These are phyloP conservation scores for Hypoxylon sp. DNA, from an alignment of 2,329 filamentous ascomycete genomes.

Conservation along the genomic window DNA sequence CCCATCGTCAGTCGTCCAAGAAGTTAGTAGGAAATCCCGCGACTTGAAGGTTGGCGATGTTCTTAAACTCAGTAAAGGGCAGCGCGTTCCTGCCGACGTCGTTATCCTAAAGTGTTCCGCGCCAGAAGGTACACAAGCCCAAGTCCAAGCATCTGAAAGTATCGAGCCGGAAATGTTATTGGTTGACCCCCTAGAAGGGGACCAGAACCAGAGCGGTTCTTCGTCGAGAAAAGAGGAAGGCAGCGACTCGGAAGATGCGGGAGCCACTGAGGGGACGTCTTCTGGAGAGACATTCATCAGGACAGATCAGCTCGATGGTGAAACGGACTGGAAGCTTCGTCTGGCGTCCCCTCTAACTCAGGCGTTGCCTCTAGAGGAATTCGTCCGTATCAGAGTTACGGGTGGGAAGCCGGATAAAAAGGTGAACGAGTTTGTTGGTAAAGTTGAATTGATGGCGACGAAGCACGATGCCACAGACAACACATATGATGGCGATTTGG, in stretches of 20 bases:
- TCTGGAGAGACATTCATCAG: conserved; percentile 93
- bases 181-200: conserved; percentile 50
- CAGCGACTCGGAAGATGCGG: conserved; percentile 41
- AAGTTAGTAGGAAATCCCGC: conserved; percentile 81
- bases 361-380: conserved; percentile 74
- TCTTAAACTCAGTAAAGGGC: conserved; percentile 90
- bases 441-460: conserved; percentile 75
- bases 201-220: conserved; percentile 37
- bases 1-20: conserved; percentile 64
- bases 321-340: conserved; percentile 98
- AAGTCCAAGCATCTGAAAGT: conserved; percentile 45
- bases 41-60: conserved; percentile 95
- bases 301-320: conserved; percentile 95
- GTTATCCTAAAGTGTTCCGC: conserved; percentile 86
- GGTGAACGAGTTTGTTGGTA: conserved; percentile 95
- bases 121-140: conserved; percentile 56
- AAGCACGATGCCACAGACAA: conserved; percentile 53
- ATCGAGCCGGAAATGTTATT: conserved; percentile 52
- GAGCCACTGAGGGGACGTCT: conserved; percentile 51
- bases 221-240: conserved; percentile 50
- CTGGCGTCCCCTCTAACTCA: conserved; percentile 88
- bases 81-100: conserved; percentile 93
- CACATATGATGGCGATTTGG: conserved; percentile 47
- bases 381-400: conserved; percentile 74
- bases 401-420: conserved; percentile 92